Base-by-base conservation (phyloP, 2,329 filamentous ascomycete genomes). In the Iodosphaeria phyllophila region DNA sequence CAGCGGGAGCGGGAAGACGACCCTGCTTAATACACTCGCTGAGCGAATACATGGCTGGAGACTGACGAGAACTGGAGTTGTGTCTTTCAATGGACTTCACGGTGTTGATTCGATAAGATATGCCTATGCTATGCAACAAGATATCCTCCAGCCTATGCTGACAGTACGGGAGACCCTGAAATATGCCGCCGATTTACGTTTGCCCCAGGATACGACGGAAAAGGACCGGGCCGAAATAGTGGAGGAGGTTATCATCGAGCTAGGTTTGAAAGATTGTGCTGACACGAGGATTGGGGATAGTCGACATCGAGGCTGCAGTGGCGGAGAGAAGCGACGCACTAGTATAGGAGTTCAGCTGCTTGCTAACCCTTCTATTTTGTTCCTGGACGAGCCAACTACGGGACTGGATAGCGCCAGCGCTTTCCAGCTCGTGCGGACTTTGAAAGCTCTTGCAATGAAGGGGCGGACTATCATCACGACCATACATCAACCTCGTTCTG, bases 331-430 rank as follows among this genome's bases (percentile, higher is more conserved):
- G 52, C 58, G 77, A 32, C 56, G 77, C 16, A 74, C 74, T 1
- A 80, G 74, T 32, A 77, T 84, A 23, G 77, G 75, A 3, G 75
- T 84, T 4, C 77, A 83, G 45, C 56, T 84, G 28, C 53, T 84
- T n/a, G 69, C 74, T 4, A 84, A 83, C 40, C 77, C 78, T 2
- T 79, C 74, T 5, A 62, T 84, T 1, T 50, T 84, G 5, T 83
- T 80, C 43, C 60, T 82, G 13, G 78, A 86, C 38, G 78, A 84
- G 37, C 76, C 77, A 0, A 84, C 78, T 0, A 83, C 76, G 2
- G 75, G 74, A 1, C 55, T 84, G 6, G 77, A 84, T 47, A 74
- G 76, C 0, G 79, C 74, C 2, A 80, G 72, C 39, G 77, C 77
- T 0, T 79, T 69, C 35, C 75, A 82, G 34, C 60, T 84, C 0